Evolutionary conservation across 768 basidiomycete genomes (phyloP).

Genomic region (Trametes elegans): DNA sequence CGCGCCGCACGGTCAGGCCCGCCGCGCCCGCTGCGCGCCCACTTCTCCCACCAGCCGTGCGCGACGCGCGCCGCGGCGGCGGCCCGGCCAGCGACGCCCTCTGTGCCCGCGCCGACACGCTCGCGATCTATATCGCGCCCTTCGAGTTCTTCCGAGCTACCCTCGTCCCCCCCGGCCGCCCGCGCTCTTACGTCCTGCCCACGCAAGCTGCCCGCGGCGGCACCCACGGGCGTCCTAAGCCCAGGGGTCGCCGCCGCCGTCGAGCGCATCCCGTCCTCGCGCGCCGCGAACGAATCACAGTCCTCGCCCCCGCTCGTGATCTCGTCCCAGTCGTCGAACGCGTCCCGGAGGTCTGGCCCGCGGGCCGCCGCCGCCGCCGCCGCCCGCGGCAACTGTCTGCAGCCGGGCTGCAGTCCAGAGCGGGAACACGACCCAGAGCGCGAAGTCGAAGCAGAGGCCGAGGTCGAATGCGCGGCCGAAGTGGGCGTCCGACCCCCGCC

Average conservation of each 20-base stretch:
- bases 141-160: constrained; percentile 17
- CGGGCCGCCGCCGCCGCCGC: constrained; percentile 2
- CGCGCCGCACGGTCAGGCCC: not conserved
- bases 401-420: not conserved
- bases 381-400: too few relatives aligned
- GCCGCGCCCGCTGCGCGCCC: constrained; percentile 36
- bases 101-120: constrained; percentile 20
- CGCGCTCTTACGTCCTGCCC: not conserved
- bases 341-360: constrained; percentile 44
- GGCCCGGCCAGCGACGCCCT: constrained; percentile 20
- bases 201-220: not conserved
- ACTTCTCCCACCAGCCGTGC: constrained; percentile 52
- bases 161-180: not conserved
- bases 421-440: too few relatives aligned
- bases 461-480: not conserved
- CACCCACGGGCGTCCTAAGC: constrained; percentile 30
- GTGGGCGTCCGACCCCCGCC: not conserved
- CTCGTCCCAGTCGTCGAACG: constrained; percentile 44
- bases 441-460: not conserved
- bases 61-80: constrained; percentile 36
- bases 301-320: constrained; percentile 45
- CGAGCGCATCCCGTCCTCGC: constrained; percentile 15
- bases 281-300: constrained; percentile 32
- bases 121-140: not conserved
- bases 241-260: constrained; percentile 33